Evolutionary conservation across 2,329 filamentous ascomycete species (phyloP).

Genomic region (Calonectria pseudoturangicola): DNA sequence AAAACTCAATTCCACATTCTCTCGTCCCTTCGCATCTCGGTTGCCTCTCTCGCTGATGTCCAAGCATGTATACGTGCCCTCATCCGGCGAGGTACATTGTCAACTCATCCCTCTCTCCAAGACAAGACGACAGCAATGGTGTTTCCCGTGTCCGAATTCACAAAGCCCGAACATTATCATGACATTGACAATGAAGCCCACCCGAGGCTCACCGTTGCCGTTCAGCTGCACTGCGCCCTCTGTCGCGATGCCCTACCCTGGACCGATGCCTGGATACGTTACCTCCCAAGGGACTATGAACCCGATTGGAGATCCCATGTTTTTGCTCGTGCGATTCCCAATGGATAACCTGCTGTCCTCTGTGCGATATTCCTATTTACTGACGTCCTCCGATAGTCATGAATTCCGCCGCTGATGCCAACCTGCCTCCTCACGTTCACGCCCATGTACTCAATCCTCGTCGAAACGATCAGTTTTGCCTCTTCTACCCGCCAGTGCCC

Average conservation of each 20-base stretch:
- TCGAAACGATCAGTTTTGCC: constrained; percentile 11
- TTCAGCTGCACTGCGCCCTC: constrained; percentile 16
- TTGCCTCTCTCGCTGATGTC: neutral
- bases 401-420: constrained; percentile 13
- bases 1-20: constrained; percentile 9
- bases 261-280: constrained; percentile 18
- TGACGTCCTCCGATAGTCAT: neutral
- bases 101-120: neutral
- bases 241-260: constrained; percentile 19
- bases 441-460: constrained; percentile 11
- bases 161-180: constrained; percentile 4
- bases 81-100: neutral
- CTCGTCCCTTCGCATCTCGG: neutral
- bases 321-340: constrained; percentile 3
- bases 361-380: neutral
- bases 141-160: constrained; percentile 15
- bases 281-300: constrained; percentile 10
- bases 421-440: constrained; percentile 15
- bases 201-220: constrained; percentile 17
- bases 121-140: constrained; percentile 5
- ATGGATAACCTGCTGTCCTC: neutral
- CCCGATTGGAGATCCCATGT: constrained; percentile 27
- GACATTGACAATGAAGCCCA: constrained; percentile 11
- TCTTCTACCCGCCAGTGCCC: constrained; percentile 12
- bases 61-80: neutral